phyloP scores from a whole-genome alignment of 306 rosid genomes.

The Quercus gilva region DNA sequence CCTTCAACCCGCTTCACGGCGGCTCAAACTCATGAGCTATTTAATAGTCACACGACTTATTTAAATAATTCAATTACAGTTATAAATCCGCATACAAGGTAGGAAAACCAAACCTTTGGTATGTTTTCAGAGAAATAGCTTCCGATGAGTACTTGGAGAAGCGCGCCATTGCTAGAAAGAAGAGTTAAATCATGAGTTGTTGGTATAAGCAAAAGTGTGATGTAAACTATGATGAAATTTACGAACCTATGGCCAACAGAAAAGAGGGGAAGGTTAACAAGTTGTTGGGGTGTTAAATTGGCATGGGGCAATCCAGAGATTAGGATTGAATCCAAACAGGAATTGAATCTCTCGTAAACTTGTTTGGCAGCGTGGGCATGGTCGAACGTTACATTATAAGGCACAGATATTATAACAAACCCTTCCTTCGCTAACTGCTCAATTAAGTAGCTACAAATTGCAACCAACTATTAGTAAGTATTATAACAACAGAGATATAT shows the following conservation, averaged over 20 bases:
- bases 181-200: too few species aligned
- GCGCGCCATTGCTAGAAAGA: constrained; percentile 48
- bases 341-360: constrained; percentile 72
- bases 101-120: constrained; percentile 44
- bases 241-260: constrained; percentile 88
- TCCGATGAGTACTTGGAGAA: constrained; percentile 49
- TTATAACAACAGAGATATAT: neutral
- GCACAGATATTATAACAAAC: constrained; percentile 70
- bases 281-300: constrained; percentile 59
- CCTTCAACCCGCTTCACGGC: too few species aligned
- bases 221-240: neutral
- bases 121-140: constrained; percentile 46
- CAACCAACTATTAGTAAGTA: neutral
- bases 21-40: too few species aligned
- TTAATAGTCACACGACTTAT: too few species aligned
- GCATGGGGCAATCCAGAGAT: constrained; percentile 68
- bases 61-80: too few species aligned
- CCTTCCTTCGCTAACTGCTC: constrained; percentile 81
- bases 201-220: too few species aligned
- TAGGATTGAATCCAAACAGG: constrained; percentile 61
- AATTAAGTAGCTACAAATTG: constrained; percentile 58
- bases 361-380: constrained; percentile 71
- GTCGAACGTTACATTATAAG: constrained; percentile 89
- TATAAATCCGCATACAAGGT: neutral
- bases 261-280: constrained; percentile 65